Evolutionary conservation across 2,329 filamentous ascomycete species (phyloP).

Genomic region (Ophiostoma quercus): DNA sequence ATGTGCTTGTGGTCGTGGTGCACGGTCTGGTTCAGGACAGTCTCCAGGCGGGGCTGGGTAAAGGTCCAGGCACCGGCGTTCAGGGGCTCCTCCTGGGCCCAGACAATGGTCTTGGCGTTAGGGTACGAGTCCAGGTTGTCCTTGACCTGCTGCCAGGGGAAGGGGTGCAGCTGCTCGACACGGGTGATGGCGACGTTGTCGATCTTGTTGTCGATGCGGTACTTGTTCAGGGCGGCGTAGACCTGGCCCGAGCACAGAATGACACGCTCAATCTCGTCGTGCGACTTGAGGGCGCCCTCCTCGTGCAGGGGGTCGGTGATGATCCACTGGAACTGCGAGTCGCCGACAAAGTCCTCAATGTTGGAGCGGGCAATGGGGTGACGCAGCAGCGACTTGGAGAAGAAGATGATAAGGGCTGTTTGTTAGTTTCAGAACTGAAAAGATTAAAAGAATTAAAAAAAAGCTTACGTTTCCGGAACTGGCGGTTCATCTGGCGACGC

Average conservation of each 20-base stretch:
- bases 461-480: conserved; percentile 98
- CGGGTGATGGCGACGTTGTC: conserved; percentile 91
- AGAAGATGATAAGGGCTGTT: conserved; percentile 91
- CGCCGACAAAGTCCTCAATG: conserved; percentile 84
- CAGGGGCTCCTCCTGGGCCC: conserved; percentile 94
- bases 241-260: conserved; percentile 94
- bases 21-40: conserved; percentile 84
- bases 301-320: conserved; percentile 85
- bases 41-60: conserved; percentile 96
- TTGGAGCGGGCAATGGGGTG: conserved; percentile 86
- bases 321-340: conserved; percentile 95
- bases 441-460: background rate
- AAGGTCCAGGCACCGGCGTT: conserved; percentile 97
- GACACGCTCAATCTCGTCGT: conserved; percentile 86
- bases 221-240: conserved; percentile 82
- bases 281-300: conserved; percentile 65
- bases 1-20: conserved; percentile 92
- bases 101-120: conserved; percentile 96
- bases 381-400: conserved; percentile 93
- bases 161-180: conserved; percentile 95
- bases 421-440: conserved; percentile 12
- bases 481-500: conserved; percentile 94
- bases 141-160: conserved; percentile 95
- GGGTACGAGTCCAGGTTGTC: conserved; percentile 96
- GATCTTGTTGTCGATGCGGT: conserved; percentile 79